Percentiles rank a stretch among this genome's conserved stretches.
Evolutionary conservation across 1,284 basidiomycete genomes (phyloP).

Genomic region (Cerrena zonata): DNA sequence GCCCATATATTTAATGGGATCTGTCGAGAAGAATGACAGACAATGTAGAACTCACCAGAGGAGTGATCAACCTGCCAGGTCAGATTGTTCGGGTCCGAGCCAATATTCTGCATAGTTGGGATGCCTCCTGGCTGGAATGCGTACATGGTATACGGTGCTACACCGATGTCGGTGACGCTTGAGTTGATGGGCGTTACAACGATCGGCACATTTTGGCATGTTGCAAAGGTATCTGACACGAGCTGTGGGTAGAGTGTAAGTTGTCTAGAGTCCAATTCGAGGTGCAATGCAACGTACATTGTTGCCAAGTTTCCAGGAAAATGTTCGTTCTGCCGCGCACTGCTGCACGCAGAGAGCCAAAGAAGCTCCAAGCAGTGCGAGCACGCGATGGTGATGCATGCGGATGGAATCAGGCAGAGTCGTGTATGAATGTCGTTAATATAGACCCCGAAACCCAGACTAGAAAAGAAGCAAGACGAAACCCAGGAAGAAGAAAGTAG

Average conservation of each 20-base stretch:
- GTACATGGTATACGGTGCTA: conserved; percentile 47
- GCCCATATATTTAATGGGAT: background rate
- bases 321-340: conserved; percentile 4
- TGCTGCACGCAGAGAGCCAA: background rate
- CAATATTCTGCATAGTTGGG: conserved; percentile 36
- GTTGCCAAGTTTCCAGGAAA: background rate
- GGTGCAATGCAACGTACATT: background rate
- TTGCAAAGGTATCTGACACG: conserved; percentile 9
- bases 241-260: conserved; percentile 9
- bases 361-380: background rate
- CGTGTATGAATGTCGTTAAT: background rate
- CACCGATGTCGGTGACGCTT: conserved; percentile 20
- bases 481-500: conserved; percentile 1
- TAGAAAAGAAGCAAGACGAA: conserved; percentile 1
- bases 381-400: background rate
- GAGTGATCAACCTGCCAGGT: conserved; percentile 40
- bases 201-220: conserved; percentile 19
- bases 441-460: background rate
- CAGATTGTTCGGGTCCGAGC: conserved; percentile 33
- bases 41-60: conserved; percentile 30
- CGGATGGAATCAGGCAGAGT: too few species aligned
- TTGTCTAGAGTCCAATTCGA: background rate
- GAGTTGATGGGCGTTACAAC: conserved; percentile 13
- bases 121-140: conserved; percentile 38
- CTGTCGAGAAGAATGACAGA: background rate